Conservation (phyloP, 1,284 basidiomycete genomes). For the Ustilago curta region DNA sequence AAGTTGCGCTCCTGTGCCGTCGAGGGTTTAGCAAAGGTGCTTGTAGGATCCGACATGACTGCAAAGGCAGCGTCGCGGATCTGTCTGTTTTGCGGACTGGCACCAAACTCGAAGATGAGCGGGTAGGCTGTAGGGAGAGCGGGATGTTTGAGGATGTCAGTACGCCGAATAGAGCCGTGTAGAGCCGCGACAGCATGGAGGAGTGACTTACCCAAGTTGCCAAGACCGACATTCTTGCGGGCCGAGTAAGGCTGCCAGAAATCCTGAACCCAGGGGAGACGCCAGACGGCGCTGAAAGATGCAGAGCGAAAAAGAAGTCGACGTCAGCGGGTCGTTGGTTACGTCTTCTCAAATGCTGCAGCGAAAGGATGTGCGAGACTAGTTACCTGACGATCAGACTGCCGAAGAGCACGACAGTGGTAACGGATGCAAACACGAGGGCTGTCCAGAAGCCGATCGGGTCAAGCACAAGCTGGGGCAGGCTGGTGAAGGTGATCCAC, state of each 20-base stretch:
- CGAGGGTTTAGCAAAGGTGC: constrained; percentile 22
- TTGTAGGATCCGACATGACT: constrained; percentile 48
- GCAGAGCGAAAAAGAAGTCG: background rate
- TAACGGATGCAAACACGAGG: constrained; percentile 24
- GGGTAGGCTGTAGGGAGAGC: constrained; percentile 66
- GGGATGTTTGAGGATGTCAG: background rate
- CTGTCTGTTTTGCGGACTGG: constrained; percentile 41
- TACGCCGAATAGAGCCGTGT: too few relatives aligned
- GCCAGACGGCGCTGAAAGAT: constrained; percentile 31
- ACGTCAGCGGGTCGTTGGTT: too few relatives aligned
- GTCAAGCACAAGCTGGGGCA: constrained; percentile 34
- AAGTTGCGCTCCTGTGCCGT: constrained; percentile 47
- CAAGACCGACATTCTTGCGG: constrained; percentile 29
- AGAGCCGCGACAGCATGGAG: background rate
- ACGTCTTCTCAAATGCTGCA: too few relatives aligned
- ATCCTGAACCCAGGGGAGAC: constrained; percentile 27
- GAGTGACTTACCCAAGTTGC: constrained; percentile 27
- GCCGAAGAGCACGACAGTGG: constrained; percentile 25
- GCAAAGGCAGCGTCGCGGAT: constrained; percentile 60
- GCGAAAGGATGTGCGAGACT: background rate
- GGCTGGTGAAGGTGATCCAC: constrained; percentile 35
- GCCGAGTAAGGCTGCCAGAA: constrained; percentile 23
- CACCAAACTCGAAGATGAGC: constrained; percentile 64
- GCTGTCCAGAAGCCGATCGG: constrained; percentile 24
- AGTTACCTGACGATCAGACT: constrained; percentile 30